Evolutionary conservation across 306 rosid species (phyloP), one percentile per base, ranked within the genome.

Genomic region (Cucurbita moschata): DNA sequence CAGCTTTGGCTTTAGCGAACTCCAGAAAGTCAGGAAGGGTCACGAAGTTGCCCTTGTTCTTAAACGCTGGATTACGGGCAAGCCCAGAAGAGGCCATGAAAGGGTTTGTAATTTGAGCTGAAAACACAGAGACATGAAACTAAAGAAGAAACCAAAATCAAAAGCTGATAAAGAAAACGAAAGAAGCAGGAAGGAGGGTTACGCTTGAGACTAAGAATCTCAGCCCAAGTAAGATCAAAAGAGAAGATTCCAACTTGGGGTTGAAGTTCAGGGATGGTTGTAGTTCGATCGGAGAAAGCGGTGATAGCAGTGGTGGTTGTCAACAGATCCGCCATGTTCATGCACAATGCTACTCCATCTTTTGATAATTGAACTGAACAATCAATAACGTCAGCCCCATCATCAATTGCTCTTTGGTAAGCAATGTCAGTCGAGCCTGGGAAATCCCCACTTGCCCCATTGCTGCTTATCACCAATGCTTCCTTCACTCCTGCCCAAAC

Each of bases 401-500:
- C 96, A 13, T 78, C 80, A 76, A 95, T 68, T 47, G 99, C 96
- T 80, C 73, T 82, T 49, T 88, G 79, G 71, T 95, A 95, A 64
- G 99, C 92, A 61, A 95, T 86, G 83, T 95, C 97, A 0, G 96
- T 86, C 87, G 87, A 35, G 49, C 96, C 96, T 4, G 99, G 96
- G 76, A 79, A 95, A 74, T 81, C 75, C 44, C 96, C 96, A 38
- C 97, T 86, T 55, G 97, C 97, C 62, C 99, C 99, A 39, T 88
- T 86, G 75, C 78, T 84, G 71, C 79, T 81, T 74, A 95, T 95
- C 82, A 89, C 64, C 87, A 86, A 78, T 51, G 89, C 62, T 74
- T 66, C 66, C 78, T 82, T 91, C 87, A 13, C 0, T 14, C 5
- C 66, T 60, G 66, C 35, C 35, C 35, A 30, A 2, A 30, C 35